phyloP scores from a whole-genome alignment of 2,329 filamentous ascomycete species.

The Pestalotiopsis sp. region DNA sequence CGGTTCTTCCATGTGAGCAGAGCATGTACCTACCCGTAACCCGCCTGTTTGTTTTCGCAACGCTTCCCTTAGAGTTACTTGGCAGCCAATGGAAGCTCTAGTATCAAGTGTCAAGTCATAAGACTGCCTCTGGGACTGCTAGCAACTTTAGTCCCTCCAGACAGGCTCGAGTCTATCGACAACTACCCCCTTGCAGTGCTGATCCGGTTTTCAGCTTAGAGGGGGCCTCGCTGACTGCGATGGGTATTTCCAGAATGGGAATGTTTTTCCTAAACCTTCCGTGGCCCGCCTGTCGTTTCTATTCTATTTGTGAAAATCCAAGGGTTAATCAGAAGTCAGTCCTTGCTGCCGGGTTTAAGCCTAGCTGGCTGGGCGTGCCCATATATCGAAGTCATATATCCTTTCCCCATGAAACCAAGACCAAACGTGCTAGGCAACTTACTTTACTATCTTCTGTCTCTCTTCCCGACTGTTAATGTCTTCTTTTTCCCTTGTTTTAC shows the following conservation, averaged over 20 bases:
- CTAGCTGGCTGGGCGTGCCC: background rate
- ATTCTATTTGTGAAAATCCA: background rate
- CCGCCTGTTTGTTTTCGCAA: background rate
- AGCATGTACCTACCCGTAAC: background rate
- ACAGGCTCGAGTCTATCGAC: background rate
- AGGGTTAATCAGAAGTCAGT: background rate
- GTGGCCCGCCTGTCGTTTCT: background rate
- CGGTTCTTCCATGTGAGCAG: background rate
- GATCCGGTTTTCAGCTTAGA: background rate
- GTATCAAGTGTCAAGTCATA: background rate
- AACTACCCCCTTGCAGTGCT: slow-evolving; percentile 1
- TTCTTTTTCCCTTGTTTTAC: background rate
- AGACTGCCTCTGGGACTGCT: background rate
- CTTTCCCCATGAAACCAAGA: background rate
- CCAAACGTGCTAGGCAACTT: background rate
- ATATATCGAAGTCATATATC: background rate
- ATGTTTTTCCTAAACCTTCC: slow-evolving; percentile 1
- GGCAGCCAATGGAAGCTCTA: too few species aligned
- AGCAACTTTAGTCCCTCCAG: background rate
- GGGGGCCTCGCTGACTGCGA: background rate
- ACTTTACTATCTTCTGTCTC: background rate
- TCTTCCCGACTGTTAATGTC: background rate
- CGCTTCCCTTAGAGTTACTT: background rate
- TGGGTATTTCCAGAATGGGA: background rate
- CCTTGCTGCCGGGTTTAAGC: background rate